phyloP scores from a whole-genome alignment of 2,329 filamentous ascomycete genomes.

The Arthroderma sp. region DNA sequence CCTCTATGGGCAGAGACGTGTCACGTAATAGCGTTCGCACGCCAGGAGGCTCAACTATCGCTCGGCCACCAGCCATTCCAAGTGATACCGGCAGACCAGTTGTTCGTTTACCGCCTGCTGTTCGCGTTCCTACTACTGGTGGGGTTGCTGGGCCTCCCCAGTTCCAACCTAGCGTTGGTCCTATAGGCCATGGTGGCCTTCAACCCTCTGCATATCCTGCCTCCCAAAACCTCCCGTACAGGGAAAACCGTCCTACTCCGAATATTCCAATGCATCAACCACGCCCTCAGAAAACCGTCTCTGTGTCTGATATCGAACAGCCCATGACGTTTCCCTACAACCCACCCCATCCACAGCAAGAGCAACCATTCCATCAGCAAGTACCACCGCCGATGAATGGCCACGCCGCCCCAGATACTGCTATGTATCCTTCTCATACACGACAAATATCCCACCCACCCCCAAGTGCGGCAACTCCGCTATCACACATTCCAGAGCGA shows the following conservation, averaged over 20 bases:
- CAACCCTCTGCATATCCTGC: not conserved
- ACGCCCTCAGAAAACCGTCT: slow-evolving; percentile 85
- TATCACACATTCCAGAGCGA: slow-evolving; percentile 85
- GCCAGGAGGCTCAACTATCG: slow-evolving; percentile 64
- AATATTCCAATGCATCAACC: slow-evolving; percentile 77
- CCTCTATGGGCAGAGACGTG: slow-evolving; percentile 57
- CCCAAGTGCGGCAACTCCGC: slow-evolving; percentile 61
- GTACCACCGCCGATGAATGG: slow-evolving; percentile 62
- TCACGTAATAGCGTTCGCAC: slow-evolving; percentile 64
- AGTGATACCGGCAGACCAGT: slow-evolving; percentile 56
- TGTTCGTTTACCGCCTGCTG: slow-evolving; percentile 64
- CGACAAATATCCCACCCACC: slow-evolving; percentile 57
- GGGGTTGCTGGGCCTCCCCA: slow-evolving; percentile 13
- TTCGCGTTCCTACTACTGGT: slow-evolving; percentile 18
- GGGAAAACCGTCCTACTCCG: slow-evolving; percentile 46
- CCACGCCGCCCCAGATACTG: slow-evolving; percentile 37
- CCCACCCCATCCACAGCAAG: slow-evolving; percentile 43
- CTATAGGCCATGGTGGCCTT: not conserved
- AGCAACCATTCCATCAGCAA: slow-evolving; percentile 88
- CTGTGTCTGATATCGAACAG: slow-evolving; percentile 82
- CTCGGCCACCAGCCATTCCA: slow-evolving; percentile 47
- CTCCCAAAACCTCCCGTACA: slow-evolving; percentile 40
- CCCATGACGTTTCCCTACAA: slow-evolving; percentile 51
- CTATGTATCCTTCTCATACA: slow-evolving; percentile 43
- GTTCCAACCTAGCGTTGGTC: slow-evolving; percentile 10